These are phyloP conservation scores for Bretschneidera sinensis DNA, from an alignment of 345 rosid genomes.

Conservation along the genomic window DNA sequence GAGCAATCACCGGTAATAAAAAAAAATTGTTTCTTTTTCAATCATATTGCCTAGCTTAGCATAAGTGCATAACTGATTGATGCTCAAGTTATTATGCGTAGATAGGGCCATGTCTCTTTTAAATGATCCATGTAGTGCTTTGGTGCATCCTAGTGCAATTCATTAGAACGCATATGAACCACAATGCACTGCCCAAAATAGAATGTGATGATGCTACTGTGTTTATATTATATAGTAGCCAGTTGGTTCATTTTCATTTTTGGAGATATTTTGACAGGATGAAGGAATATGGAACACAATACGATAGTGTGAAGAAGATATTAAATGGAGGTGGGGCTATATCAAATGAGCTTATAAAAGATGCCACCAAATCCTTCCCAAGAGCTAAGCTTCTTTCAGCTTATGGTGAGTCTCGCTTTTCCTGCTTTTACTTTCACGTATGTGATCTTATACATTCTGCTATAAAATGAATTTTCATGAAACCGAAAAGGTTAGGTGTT, in stretches of 20 bases:
- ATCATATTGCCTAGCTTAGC: neutral
- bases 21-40: neutral
- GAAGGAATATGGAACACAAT: conserved; percentile 39
- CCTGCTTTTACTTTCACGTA: neutral
- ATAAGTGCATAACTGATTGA: no score
- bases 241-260: conserved; percentile 2
- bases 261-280: conserved; percentile 26
- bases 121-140: conserved; percentile 2
- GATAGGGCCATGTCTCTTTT: neutral
- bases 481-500: neutral
- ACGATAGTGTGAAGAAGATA: conserved; percentile 48
- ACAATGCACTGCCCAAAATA: neutral
- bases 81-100: no score
- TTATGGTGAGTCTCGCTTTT: conserved; percentile 46
- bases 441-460: neutral
- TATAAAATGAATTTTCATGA: neutral
- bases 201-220: neutral
- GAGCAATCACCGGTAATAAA: neutral
- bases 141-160: neutral
- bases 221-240: conserved; percentile 4
- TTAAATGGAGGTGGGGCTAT: conserved; percentile 87
- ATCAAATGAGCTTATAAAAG: conserved; percentile 43
- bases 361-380: conserved; percentile 46
- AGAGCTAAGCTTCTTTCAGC: conserved; percentile 69
- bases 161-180: neutral